Base-by-base conservation (phyloP, 805 yeast species). In the Starmerella scarabaei region DNA sequence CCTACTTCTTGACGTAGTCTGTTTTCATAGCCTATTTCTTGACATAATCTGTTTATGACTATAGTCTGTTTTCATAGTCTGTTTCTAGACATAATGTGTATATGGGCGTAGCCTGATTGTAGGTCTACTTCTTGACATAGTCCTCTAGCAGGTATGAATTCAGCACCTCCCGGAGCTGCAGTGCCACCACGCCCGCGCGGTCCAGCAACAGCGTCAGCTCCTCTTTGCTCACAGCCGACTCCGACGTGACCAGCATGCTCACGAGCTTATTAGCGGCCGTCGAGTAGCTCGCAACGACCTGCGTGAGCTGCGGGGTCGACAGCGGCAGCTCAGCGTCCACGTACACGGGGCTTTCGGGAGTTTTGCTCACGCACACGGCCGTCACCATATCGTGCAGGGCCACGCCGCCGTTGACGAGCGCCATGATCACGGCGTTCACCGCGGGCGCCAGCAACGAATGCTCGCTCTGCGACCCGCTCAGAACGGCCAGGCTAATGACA, bases 381-480 rank as follows among this genome's bases (percentile, higher is more conserved):
- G 84, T 71, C 1, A 85, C 86, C 45, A 85, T 63, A 53, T 86
- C 93, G 40, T 72, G 66, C 21, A 84, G 56, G 51, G 86, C 93
- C 21, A 88, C 75, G 6, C 85, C 85, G 0, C 95, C 78, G 58
- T 91, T 91, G 0, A 81, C 75, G 41, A 91, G 58, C 0, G 95
- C 93, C 37, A 84, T 56, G 3, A 80, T 72, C 0, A 81, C 68
- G 29, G 75, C 69, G 47, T 75, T 77, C n/a, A 73, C 66, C 3
- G 77, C 62, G 62, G 76, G 72, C 19, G 69, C 66, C 18, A 65
- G 55, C 38, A 69, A 59, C 11, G 55, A 43, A 33, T 48, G 47
- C 20, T 50, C 55, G 24, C 62, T 59, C 17, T 32, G 23, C 30
- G 70, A 63, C 2, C 47, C 47, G 6, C 77, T 66, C 21, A 86